A percentile compares a stretch with the other conserved stretches of the same genome.
Evolutionary conservation across 2,329 filamentous ascomycete genomes (phyloP).

Genomic region (Plectosphaerella cucumerina): DNA sequence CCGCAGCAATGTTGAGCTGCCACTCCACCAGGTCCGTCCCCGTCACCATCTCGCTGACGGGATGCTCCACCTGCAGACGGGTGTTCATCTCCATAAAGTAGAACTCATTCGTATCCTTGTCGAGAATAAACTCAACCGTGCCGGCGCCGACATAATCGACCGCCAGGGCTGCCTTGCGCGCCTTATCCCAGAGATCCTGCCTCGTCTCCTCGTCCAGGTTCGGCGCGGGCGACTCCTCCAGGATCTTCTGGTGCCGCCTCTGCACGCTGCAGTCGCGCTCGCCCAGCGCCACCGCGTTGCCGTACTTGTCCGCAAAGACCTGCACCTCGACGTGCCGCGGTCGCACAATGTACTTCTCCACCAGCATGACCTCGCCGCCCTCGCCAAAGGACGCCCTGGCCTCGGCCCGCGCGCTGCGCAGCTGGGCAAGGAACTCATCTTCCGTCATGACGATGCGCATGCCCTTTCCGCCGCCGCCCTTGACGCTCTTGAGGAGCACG

Average conservation of each 20-base stretch:
- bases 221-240: constrained; percentile 84
- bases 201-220: constrained; percentile 54
- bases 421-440: constrained; percentile 65
- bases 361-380: constrained; percentile 72
- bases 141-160: constrained; percentile 87
- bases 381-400: constrained; percentile 78
- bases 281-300: constrained; percentile 76
- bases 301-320: constrained; percentile 78
- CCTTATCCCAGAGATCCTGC: constrained; percentile 62
- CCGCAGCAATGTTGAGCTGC: constrained; percentile 76
- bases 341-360: constrained; percentile 76
- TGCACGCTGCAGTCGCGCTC: constrained; percentile 89
- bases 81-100: constrained; percentile 86
- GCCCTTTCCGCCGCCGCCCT: constrained; percentile 80
- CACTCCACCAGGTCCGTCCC: constrained; percentile 81
- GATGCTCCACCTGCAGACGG: constrained; percentile 91
- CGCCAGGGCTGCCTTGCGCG: constrained; percentile 63
- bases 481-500: constrained; percentile 75
- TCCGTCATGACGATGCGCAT: constrained; percentile 69
- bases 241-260: constrained; percentile 82
- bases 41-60: constrained; percentile 73
- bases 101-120: constrained; percentile 76
- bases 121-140: constrained; percentile 87
- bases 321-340: constrained; percentile 88
- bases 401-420: constrained; percentile 70